These are phyloP conservation scores for Plasmodium gonderi DNA, from an alignment of 169 alveolate species.

Conservation along the genomic window DNA sequence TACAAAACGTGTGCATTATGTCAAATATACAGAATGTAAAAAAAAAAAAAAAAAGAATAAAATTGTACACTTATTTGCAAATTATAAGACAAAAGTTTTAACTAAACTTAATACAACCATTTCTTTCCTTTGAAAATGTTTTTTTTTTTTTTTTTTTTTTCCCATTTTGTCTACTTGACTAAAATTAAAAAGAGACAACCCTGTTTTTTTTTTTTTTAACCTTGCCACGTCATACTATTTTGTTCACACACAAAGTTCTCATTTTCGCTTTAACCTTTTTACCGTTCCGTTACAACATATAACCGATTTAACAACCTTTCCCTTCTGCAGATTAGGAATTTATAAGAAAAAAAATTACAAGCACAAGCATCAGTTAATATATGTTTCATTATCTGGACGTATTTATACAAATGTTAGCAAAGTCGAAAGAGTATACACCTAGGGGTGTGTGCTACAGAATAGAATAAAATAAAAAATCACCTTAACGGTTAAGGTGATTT, in stretches of 20 bases:
- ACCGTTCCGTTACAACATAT: not conserved
- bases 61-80: no score
- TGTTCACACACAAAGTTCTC: no score
- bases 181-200: not conserved
- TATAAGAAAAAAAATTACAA: constrained; percentile 29
- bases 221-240: no score
- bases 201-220: not conserved
- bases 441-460: no score
- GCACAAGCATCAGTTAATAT: constrained; percentile 19
- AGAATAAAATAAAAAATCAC: no score
- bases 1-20: not conserved
- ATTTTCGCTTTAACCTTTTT: not conserved
- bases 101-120: not conserved
- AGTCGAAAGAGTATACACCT: not conserved
- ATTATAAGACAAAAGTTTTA: not conserved
- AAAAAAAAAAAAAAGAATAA: no score
- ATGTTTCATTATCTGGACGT: constrained; percentile 45
- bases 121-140: not conserved
- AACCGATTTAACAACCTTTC: not conserved
- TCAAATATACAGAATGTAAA: no score
- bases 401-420: constrained; percentile 54
- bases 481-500: no score
- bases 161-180: not conserved
- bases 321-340: constrained; percentile 47
- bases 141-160: not conserved